These are phyloP conservation scores for Tuber magnatum DNA, from an alignment of 495 filamentous ascomycete species.

Conservation along the genomic window DNA sequence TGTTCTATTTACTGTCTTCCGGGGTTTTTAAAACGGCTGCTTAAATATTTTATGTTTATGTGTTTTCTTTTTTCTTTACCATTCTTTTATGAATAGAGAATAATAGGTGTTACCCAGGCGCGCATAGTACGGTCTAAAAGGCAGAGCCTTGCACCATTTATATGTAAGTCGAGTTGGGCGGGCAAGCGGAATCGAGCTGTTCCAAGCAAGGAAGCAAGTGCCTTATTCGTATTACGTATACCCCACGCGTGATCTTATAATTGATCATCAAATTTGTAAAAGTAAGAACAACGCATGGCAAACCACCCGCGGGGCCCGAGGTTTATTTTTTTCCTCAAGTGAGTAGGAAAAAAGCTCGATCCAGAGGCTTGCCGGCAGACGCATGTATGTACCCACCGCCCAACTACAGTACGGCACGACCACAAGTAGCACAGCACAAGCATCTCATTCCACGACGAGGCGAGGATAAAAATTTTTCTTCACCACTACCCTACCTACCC, in stretches of 20 bases:
- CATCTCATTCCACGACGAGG: neutral
- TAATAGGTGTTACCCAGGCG: neutral
- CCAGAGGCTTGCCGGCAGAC: conserved; percentile 1
- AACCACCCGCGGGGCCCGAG: neutral
- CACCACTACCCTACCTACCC: neutral
- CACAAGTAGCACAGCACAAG: neutral
- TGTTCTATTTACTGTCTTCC: neutral
- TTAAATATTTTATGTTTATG: neutral
- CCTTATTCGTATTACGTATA: neutral
- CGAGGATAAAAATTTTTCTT: neutral
- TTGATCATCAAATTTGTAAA: conserved; percentile 2
- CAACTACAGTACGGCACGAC: neutral
- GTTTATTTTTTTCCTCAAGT: neutral
- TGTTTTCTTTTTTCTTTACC: neutral
- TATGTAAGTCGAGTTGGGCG: neutral
- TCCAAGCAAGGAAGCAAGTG: neutral
- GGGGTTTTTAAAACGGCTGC: neutral
- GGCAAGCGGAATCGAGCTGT: neutral
- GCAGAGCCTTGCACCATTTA: neutral
- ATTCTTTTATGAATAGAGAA: neutral
- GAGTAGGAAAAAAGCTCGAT: neutral
- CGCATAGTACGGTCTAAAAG: neutral
- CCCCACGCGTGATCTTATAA: conserved; percentile 5
- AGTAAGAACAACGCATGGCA: conserved; percentile 5
- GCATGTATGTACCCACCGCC: neutral